A percentile compares a stretch with the other conserved stretches of the same genome.
Evolutionary conservation across 2,329 filamentous ascomycete species (phyloP).

Genomic region (Colletotrichum chrysophilum): DNA sequence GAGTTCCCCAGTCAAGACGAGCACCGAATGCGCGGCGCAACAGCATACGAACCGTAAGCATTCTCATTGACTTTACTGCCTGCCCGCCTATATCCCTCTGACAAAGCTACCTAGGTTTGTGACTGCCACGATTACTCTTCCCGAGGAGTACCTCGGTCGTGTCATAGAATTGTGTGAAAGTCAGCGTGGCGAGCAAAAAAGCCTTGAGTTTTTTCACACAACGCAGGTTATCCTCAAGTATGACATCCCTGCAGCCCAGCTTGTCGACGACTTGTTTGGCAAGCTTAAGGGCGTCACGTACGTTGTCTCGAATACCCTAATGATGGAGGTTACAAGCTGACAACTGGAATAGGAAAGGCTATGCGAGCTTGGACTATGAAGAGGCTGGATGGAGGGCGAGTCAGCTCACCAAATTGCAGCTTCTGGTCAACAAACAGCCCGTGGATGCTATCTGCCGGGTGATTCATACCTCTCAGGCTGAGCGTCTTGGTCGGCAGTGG

Average conservation of each 20-base stretch:
- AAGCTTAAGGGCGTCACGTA: slow-evolving; percentile 87
- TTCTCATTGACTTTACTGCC: background rate
- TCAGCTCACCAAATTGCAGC: slow-evolving; percentile 84
- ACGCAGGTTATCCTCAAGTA: slow-evolving; percentile 96
- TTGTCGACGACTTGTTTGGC: slow-evolving; percentile 97
- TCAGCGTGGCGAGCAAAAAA: slow-evolving; percentile 86
- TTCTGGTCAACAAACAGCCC: slow-evolving; percentile 90
- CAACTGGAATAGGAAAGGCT: slow-evolving; percentile 68
- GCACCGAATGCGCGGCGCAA: slow-evolving; percentile 46
- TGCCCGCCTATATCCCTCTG: background rate
- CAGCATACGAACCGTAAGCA: slow-evolving; percentile 58
- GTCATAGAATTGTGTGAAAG: slow-evolving; percentile 94
- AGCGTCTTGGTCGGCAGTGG: slow-evolving; percentile 84
- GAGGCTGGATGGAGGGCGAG: slow-evolving; percentile 86
- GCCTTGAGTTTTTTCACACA: slow-evolving; percentile 88
- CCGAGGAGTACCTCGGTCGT: slow-evolving; percentile 91
- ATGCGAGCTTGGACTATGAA: slow-evolving; percentile 95
- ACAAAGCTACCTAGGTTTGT: slow-evolving; percentile 59
- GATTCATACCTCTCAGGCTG: slow-evolving; percentile 81
- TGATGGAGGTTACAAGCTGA: background rate
- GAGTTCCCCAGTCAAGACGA: slow-evolving; percentile 78
- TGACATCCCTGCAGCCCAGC: slow-evolving; percentile 82
- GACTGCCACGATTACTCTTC: slow-evolving; percentile 83
- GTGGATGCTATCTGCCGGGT: slow-evolving; percentile 96
- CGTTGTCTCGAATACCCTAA: slow-evolving; percentile 18